phyloP scores from a whole-genome alignment of 192 early-diverging fungal genomes.

The Backusella psychrophila region DNA sequence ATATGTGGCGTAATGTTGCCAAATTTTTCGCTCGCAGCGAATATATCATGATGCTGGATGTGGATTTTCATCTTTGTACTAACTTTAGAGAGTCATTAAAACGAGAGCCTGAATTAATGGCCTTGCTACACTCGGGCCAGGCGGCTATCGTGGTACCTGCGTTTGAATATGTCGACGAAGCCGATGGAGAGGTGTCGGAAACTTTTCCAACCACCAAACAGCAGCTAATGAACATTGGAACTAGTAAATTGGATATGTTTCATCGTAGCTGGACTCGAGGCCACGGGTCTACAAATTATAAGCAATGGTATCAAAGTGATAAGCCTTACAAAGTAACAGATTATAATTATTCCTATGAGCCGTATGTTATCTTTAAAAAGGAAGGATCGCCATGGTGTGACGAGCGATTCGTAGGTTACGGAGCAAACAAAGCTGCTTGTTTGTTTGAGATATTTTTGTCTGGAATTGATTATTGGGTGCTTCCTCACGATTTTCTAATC shows the following conservation, averaged over 20 bases:
- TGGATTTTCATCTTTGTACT: slow-evolving; percentile 59
- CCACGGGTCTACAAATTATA: slow-evolving; percentile 58
- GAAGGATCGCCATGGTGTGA: slow-evolving; percentile 54
- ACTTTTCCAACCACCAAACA: slow-evolving; percentile 52
- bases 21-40: slow-evolving; percentile 58
- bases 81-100: slow-evolving; percentile 43
- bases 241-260: slow-evolving; percentile 54
- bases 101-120: slow-evolving; percentile 37
- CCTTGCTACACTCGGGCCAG: slow-evolving; percentile 41
- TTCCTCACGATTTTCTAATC: slow-evolving; percentile 51
- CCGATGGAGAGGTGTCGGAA: slow-evolving; percentile 45
- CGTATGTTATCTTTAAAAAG: slow-evolving; percentile 55
- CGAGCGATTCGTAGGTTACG: slow-evolving; percentile 57
- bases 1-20: slow-evolving; percentile 64
- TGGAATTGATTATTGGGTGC: slow-evolving; percentile 50
- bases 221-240: slow-evolving; percentile 40
- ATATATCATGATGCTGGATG: slow-evolving; percentile 59
- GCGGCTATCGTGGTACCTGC: slow-evolving; percentile 57
- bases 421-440: slow-evolving; percentile 58
- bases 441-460: slow-evolving; percentile 53
- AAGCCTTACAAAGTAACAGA: slow-evolving; percentile 49
- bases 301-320: slow-evolving; percentile 39
- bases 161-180: slow-evolving; percentile 52
- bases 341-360: slow-evolving; percentile 57
- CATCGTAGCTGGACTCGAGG: slow-evolving; percentile 49